Conservation (phyloP, 805 yeast species). For the Dipodascopsis tothii region DNA sequence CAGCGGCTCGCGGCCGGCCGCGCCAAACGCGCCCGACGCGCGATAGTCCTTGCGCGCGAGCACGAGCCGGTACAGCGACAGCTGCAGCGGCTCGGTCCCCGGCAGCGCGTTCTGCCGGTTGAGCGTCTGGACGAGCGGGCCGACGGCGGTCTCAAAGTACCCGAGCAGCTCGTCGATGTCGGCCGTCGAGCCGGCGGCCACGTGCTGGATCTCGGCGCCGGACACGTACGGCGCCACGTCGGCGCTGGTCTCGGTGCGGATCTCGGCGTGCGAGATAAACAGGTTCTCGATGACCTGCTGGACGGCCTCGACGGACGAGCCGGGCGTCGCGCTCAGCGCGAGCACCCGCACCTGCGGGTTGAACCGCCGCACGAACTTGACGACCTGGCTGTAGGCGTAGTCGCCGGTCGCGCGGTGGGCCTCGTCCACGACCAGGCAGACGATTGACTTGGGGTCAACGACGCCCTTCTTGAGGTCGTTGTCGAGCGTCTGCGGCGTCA, state of each 20-base stretch:
- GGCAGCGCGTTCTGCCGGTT: constrained; percentile 53
- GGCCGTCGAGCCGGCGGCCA: constrained; percentile 45
- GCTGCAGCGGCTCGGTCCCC: constrained; percentile 55
- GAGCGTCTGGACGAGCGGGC: constrained; percentile 58
- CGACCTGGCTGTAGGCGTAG: constrained; percentile 83
- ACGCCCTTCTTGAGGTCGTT: constrained; percentile 74
- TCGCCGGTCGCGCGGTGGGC: constrained; percentile 92
- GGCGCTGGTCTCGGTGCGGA: constrained; percentile 73
- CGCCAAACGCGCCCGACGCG: neutral
- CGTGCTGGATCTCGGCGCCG: constrained; percentile 50
- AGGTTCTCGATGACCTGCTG: constrained; percentile 75
- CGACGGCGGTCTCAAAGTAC: constrained; percentile 53
- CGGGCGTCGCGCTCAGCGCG: constrained; percentile 95
- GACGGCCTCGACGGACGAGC: constrained; percentile 77
- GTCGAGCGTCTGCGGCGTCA: constrained; percentile 94
- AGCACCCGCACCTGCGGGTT: constrained; percentile 63
- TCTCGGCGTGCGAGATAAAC: constrained; percentile 66
- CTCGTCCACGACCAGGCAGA: constrained; percentile 81
- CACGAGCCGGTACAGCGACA: constrained; percentile 65
- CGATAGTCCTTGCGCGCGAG: constrained; percentile 43
- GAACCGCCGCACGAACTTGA: constrained; percentile 53
- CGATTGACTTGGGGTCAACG: constrained; percentile 66
- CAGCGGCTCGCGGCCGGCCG: neutral
- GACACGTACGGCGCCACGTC: constrained; percentile 80
- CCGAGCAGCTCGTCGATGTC: constrained; percentile 54